Conservation (phyloP, 2,329 filamentous ascomycete genomes). For the Lojkania enalia region DNA sequence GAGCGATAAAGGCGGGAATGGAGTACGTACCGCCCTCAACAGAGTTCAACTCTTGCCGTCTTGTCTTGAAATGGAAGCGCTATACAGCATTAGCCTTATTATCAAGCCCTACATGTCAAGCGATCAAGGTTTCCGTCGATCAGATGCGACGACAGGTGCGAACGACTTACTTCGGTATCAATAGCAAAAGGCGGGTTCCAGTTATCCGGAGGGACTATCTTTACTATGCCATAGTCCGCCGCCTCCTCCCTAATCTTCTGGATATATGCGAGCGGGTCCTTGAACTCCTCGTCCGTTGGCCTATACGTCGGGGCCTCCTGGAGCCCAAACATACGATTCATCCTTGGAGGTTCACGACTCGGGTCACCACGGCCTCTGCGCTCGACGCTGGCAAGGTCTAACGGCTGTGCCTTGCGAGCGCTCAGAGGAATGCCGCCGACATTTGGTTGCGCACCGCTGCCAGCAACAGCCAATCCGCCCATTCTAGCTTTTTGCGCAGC, state of each 20-base stretch:
- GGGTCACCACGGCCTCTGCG: constrained; percentile 81
- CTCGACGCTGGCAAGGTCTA: constrained; percentile 90
- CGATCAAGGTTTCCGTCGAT: too few relatives aligned
- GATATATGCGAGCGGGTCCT: constrained; percentile 91
- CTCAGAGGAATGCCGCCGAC: constrained; percentile 59
- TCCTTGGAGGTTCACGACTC: constrained; percentile 74
- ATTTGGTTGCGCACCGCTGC: constrained; percentile 42
- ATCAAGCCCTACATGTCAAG: background rate
- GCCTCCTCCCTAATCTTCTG: constrained; percentile 88
- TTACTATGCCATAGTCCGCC: constrained; percentile 86
- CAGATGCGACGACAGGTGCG: too few relatives aligned
- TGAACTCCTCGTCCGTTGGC: constrained; percentile 92
- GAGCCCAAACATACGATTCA: constrained; percentile 79
- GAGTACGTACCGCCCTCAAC: constrained; percentile 86
- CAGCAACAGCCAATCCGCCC: constrained; percentile 27
- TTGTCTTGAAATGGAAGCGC: constrained; percentile 95
- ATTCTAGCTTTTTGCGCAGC: constrained; percentile 36
- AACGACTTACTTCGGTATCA: constrained; percentile 84
- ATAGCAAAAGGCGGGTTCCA: constrained; percentile 97
- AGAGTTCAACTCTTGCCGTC: constrained; percentile 95
- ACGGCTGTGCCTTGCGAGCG: constrained; percentile 65
- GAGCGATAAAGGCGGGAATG: background rate
- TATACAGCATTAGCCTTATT: constrained; percentile 49
- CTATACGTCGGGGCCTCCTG: constrained; percentile 88
- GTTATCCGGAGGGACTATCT: constrained; percentile 88